Evolutionary conservation across 2,329 filamentous ascomycete species (phyloP).

Genomic region (Westerdykella aurantiaca): DNA sequence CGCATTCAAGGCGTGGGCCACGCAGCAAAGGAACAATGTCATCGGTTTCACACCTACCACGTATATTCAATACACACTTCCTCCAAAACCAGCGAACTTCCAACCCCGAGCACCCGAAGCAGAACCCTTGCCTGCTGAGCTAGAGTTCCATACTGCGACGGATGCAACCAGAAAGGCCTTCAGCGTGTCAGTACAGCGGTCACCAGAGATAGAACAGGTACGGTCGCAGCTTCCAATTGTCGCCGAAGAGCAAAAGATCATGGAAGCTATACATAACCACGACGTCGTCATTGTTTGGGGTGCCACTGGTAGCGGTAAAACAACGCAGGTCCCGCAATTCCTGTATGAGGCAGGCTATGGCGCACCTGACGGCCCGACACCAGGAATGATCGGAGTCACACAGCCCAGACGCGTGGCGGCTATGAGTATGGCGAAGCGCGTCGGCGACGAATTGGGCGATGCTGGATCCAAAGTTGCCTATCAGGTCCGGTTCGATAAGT

Average conservation of each 20-base stretch:
- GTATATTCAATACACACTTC: slow-evolving; percentile 28
- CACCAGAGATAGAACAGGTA: slow-evolving; percentile 68
- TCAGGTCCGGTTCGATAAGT: slow-evolving; percentile 88
- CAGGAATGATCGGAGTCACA: slow-evolving; percentile 90
- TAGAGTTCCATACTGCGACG: slow-evolving; percentile 52
- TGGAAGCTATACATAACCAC: slow-evolving; percentile 95
- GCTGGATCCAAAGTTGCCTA: slow-evolving; percentile 77
- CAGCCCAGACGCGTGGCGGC: slow-evolving; percentile 92
- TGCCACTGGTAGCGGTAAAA: slow-evolving; percentile 94
- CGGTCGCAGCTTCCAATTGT: slow-evolving; percentile 82
- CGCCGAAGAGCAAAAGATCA: slow-evolving; percentile 91
- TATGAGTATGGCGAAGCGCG: slow-evolving; percentile 92
- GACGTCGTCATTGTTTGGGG: slow-evolving; percentile 87
- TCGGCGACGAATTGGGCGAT: slow-evolving; percentile 75
- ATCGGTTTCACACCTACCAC: slow-evolving; percentile 59
- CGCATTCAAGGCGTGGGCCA: slow-evolving; percentile 92
- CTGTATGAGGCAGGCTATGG: slow-evolving; percentile 92
- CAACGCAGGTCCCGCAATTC: slow-evolving; percentile 95
- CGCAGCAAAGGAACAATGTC: slow-evolving; percentile 76
- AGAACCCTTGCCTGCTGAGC: slow-evolving; percentile 63
- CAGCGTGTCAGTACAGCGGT: slow-evolving; percentile 65
- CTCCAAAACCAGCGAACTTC: slow-evolving; percentile 56
- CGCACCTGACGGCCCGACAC: slow-evolving; percentile 66
- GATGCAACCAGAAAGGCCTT: slow-evolving; percentile 65
- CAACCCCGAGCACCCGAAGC: slow-evolving; percentile 61